These are phyloP conservation scores for Pichia insulana DNA, from an alignment of 805 yeast genomes.

Conservation along the genomic window DNA sequence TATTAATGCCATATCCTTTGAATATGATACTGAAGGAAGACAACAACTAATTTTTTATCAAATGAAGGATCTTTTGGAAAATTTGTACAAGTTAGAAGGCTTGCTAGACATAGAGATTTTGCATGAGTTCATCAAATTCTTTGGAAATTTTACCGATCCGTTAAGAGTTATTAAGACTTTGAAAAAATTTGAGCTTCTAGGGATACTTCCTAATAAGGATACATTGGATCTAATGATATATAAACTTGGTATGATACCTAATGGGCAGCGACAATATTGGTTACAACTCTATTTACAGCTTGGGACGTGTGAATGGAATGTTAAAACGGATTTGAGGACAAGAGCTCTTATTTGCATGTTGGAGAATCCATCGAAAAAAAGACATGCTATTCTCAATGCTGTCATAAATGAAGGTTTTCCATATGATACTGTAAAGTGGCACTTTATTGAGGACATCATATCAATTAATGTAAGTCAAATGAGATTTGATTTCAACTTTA, in stretches of 20 bases:
- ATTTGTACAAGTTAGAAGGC: conserved; percentile 5
- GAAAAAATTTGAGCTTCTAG: conserved; percentile 3
- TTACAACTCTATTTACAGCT: conserved; percentile 1
- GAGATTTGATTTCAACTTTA: not conserved
- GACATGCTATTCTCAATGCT: not conserved
- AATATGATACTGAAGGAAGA: not conserved
- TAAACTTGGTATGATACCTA: not conserved
- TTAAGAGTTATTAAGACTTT: not conserved
- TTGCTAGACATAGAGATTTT: conserved; percentile 1
- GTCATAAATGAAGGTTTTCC: conserved; percentile 7
- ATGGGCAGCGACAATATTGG: not conserved
- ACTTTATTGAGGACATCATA: conserved; percentile 2
- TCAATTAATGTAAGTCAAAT: not conserved
- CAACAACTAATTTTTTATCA: not conserved
- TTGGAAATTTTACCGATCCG: not conserved
- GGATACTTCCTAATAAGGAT: conserved; percentile 6
- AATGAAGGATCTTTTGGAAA: not conserved
- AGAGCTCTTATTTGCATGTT: not conserved
- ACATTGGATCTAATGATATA: conserved; percentile 6
- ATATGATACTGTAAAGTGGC: not conserved
- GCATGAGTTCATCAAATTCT: conserved; percentile 8
- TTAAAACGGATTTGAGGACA: conserved; percentile 3
- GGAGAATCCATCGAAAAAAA: conserved; percentile 1
- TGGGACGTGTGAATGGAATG: conserved; percentile 3
- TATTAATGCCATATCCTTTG: conserved; percentile 3